Evolutionary conservation across 75 land plant species (phyloP).

Genomic region (Larix kaempferi): DNA sequence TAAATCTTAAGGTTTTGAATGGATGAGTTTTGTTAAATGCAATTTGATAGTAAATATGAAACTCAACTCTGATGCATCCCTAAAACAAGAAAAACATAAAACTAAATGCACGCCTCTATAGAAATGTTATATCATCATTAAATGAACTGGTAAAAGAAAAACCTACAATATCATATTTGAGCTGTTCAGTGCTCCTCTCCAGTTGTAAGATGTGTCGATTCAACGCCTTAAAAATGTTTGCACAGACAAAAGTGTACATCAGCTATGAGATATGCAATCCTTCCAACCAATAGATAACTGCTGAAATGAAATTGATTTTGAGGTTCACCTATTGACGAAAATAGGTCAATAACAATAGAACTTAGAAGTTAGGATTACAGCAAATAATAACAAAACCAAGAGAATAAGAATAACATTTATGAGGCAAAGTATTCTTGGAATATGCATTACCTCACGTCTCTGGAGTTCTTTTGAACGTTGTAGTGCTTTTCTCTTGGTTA

Average conservation of each 20-base stretch:
- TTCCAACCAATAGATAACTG: neutral
- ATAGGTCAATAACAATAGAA: neutral
- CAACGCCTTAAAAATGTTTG: conserved; percentile 38
- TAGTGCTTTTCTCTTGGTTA: conserved; percentile 94
- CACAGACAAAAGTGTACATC: conserved; percentile 6
- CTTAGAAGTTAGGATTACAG: neutral
- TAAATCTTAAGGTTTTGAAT: neutral
- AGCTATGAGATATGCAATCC: neutral
- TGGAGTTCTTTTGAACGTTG: conserved; percentile 91
- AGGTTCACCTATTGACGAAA: neutral
- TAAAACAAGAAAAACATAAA: neutral
- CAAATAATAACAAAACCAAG: neutral
- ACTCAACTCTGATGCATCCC: neutral
- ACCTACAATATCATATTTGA: conserved; percentile 53
- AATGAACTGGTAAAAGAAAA: neutral
- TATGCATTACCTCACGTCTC: conserved; percentile 65
- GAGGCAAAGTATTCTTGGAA: neutral
- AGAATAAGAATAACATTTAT: neutral
- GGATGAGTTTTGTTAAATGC: neutral
- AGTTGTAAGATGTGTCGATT: conserved; percentile 39
- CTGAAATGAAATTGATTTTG: neutral
- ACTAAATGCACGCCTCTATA: neutral
- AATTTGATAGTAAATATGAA: neutral
- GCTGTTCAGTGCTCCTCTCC: conserved; percentile 30
- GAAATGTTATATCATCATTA: neutral